Conservation (phyloP, 139 green algal genomes). For the Asterochloris sp. region DNA sequence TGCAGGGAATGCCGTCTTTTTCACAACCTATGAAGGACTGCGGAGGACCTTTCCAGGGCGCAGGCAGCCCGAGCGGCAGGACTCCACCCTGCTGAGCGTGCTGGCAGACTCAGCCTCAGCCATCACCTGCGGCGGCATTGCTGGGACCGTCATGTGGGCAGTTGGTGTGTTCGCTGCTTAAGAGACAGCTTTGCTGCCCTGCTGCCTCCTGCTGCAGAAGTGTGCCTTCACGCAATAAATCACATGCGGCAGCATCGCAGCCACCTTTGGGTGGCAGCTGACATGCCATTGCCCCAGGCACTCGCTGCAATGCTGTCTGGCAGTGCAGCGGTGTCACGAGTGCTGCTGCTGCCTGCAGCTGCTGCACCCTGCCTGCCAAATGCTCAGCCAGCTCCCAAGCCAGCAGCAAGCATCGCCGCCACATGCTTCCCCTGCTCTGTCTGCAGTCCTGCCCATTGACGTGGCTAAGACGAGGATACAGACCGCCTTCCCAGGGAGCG, state of each 20-base stretch:
- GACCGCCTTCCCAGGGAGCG: slow-evolving; percentile 44
- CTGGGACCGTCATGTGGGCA: slow-evolving; percentile 51
- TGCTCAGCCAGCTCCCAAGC: background rate
- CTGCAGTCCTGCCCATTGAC: slow-evolving; percentile 68
- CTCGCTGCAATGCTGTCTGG: too few species aligned
- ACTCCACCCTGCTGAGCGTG: slow-evolving; percentile 8
- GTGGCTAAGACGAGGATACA: slow-evolving; percentile 81
- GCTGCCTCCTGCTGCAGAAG: background rate
- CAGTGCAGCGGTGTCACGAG: too few species aligned
- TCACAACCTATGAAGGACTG: slow-evolving; percentile 57
- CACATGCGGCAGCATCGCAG: too few species aligned
- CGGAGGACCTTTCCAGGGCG: slow-evolving; percentile 21
- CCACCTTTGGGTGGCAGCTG: too few species aligned
- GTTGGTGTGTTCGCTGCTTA: background rate
- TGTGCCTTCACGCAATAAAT: too few species aligned
- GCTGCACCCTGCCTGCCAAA: too few species aligned
- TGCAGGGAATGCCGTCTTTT: slow-evolving; percentile 76
- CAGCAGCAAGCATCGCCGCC: background rate
- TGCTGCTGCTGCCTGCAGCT: too few species aligned
- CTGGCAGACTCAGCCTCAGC: slow-evolving; percentile 43
- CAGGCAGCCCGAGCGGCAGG: slow-evolving; percentile 12
- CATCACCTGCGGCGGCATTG: slow-evolving; percentile 60
- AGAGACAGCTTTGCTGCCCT: background rate
- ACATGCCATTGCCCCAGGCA: too few species aligned
- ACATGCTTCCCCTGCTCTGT: background rate